phyloP scores from a whole-genome alignment of 2,329 filamentous ascomycete species.

The Volutella citrinella region DNA sequence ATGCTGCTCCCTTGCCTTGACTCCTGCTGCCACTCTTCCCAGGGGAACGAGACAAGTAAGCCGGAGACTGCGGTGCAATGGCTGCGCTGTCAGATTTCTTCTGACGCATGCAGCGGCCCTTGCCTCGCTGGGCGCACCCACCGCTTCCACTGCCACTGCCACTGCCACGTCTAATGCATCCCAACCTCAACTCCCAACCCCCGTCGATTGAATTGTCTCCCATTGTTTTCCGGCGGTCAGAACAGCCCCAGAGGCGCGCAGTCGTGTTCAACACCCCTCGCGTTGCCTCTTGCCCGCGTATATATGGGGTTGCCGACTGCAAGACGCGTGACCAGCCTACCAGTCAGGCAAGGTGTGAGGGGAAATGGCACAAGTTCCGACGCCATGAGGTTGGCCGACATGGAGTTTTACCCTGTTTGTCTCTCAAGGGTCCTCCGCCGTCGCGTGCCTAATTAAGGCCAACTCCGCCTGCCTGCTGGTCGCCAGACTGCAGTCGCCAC shows the following conservation, averaged over 20 bases:
- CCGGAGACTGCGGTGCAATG: slow-evolving; percentile 7
- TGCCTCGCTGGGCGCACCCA: slow-evolving; percentile 16
- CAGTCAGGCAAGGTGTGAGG: slow-evolving; percentile 16
- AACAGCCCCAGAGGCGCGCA: slow-evolving; percentile 16
- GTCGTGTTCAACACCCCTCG: slow-evolving; percentile 21
- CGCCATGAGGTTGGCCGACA: slow-evolving; percentile 17
- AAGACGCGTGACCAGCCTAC: slow-evolving; percentile 23
- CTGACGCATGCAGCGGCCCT: slow-evolving; percentile 19
- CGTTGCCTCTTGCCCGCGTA: slow-evolving; percentile 24
- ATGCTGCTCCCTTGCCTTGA: too few relatives aligned
- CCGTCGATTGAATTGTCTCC: slow-evolving; percentile 12
- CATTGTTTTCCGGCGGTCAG: slow-evolving; percentile 16
- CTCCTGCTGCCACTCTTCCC: too few relatives aligned
- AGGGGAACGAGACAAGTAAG: too few relatives aligned
- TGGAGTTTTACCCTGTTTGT: slow-evolving; percentile 16
- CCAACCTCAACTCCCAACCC: slow-evolving; percentile 21
- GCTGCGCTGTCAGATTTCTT: slow-evolving; percentile 12
- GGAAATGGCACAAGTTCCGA: slow-evolving; percentile 14
- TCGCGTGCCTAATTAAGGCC: slow-evolving; percentile 6
- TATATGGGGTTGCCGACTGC: slow-evolving; percentile 27
- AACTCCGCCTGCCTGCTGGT: background rate
- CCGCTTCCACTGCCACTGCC: slow-evolving; percentile 14
- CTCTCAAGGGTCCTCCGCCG: slow-evolving; percentile 7
- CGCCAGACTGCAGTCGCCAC: slow-evolving; percentile 3
- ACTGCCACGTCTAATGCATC: slow-evolving; percentile 13